Conservation (phyloP, 192 early-diverging fungal genomes). For the Coemansia sp. region DNA sequence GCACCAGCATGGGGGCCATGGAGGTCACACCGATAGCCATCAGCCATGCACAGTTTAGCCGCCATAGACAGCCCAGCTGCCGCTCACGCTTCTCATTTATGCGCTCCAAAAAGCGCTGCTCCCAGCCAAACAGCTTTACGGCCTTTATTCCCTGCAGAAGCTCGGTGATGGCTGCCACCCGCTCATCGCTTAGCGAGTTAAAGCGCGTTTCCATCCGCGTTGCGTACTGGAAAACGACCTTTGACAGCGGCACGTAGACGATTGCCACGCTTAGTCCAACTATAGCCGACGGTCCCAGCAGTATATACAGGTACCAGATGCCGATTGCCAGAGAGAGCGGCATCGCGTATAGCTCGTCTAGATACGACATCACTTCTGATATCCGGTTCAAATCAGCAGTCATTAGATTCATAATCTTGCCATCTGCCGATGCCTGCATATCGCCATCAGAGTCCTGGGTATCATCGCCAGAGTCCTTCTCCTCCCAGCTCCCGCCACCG, state of each 20-base stretch:
- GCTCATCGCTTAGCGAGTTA: constrained; percentile 68
- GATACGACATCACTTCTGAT: constrained; percentile 53
- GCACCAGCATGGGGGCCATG: constrained; percentile 62
- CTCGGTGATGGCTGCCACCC: constrained; percentile 81
- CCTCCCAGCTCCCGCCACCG: constrained; percentile 52
- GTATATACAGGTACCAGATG: constrained; percentile 65
- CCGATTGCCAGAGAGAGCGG: constrained; percentile 66
- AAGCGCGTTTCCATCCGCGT: constrained; percentile 60
- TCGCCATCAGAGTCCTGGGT: constrained; percentile 27
- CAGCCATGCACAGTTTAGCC: constrained; percentile 55
- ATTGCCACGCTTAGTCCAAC: constrained; percentile 71
- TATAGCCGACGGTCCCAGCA: constrained; percentile 82
- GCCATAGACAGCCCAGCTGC: constrained; percentile 60
- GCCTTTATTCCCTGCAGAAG: constrained; percentile 86
- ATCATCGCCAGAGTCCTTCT: constrained; percentile 23
- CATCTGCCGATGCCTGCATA: constrained; percentile 47
- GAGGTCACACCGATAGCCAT: constrained; percentile 60
- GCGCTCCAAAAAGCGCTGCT: constrained; percentile 68
- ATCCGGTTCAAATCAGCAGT: constrained; percentile 62
- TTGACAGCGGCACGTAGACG: constrained; percentile 60
- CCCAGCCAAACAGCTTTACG: constrained; percentile 91
- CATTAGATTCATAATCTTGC: constrained; percentile 69
- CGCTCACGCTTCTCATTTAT: constrained; percentile 63
- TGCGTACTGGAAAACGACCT: constrained; percentile 54
- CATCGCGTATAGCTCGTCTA: constrained; percentile 60